Base-by-base conservation (phyloP, 331 rosid genomes). In the Malus hybrid region DNA sequence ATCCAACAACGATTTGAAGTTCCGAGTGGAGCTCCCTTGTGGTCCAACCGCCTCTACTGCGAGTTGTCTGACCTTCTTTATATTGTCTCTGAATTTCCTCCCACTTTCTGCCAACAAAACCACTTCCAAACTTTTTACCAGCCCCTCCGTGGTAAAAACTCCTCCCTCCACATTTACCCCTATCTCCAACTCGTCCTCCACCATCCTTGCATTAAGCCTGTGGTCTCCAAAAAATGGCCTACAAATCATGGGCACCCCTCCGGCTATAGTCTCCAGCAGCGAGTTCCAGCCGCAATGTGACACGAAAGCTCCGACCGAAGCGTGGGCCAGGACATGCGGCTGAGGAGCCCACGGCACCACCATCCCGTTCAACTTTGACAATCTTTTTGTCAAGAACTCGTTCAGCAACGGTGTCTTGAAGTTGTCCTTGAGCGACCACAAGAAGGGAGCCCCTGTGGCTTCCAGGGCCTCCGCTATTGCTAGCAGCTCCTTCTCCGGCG, bases 211-310 rank as follows among this genome's bases (percentile, higher is more conserved):
- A 55, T 78, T 81, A 6, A 84, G 52, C 76, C 65, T 68, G 9
- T 84, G 81, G 64, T 84, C 88, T 0, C 77, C 88, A 5, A 80
- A 75, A 29, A 74, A 75, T n/a, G 87, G 87, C 81, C 87, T 80
- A 56, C 81, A 80, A 70, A 81, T 78, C 85, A 84, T 39, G 4
- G 88, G 88, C 64, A 84, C 88, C 3, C 77, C 75, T 0, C 80
- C 84, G 1, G 46, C 74, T 7, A 81, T 29, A 42, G 81, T 75
- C 42, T 84, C 88, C 14, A 77, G 64, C 68, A 84, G 18, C 3
- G 83, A 84, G 70, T 75, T 84, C 85, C 82, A 77, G 11, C 88
- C 85, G 16, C 77, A 78, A 24, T 81, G 80, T 12, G 86, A 69
- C 7, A 82, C 57, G 32, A 74, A 82, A 6, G 77, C 86, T 44